phyloP scores from a whole-genome alignment of 225 moss, liverwort and hornwort genomes.

The Physcomitrium patens region DNA sequence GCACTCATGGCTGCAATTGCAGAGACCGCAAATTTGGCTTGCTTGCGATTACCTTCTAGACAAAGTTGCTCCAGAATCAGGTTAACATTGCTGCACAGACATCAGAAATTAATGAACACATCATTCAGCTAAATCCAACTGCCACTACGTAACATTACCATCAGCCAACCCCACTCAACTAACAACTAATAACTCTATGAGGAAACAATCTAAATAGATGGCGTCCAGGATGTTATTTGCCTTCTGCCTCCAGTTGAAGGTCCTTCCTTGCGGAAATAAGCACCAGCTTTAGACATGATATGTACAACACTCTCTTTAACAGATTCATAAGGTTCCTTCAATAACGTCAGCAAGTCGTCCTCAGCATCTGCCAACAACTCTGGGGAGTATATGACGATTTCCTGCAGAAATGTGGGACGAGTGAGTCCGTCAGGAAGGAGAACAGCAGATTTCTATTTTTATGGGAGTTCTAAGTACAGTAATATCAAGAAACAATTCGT shows the following conservation, averaged over 20 bases:
- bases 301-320: slow-evolving; percentile 98
- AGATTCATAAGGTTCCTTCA: slow-evolving; percentile 86
- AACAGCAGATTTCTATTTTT: background rate
- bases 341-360: slow-evolving; percentile 75
- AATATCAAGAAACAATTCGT: slow-evolving; percentile 5
- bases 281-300: slow-evolving; percentile 91
- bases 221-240: slow-evolving; percentile 33
- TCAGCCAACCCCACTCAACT: background rate
- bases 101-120: slow-evolving; percentile 14
- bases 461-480: background rate
- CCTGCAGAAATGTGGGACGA: slow-evolving; percentile 48
- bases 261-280: slow-evolving; percentile 81
- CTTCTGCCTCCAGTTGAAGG: slow-evolving; percentile 62
- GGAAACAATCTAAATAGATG: background rate
- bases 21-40: slow-evolving; percentile 96
- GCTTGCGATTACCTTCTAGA: slow-evolving; percentile 92
- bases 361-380: slow-evolving; percentile 83
- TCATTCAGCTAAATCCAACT: background rate
- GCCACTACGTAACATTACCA: background rate
- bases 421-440: background rate
- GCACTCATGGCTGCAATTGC: slow-evolving; percentile 91
- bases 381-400: slow-evolving; percentile 83
- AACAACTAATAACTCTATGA: background rate
- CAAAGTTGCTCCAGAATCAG: slow-evolving; percentile 89
- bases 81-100: slow-evolving; percentile 77